Percentiles rank a stretch among this genome's conserved stretches.
phyloP scores from a whole-genome alignment of 2,329 filamentous ascomycete genomes.

The Didymella keratinophila region DNA sequence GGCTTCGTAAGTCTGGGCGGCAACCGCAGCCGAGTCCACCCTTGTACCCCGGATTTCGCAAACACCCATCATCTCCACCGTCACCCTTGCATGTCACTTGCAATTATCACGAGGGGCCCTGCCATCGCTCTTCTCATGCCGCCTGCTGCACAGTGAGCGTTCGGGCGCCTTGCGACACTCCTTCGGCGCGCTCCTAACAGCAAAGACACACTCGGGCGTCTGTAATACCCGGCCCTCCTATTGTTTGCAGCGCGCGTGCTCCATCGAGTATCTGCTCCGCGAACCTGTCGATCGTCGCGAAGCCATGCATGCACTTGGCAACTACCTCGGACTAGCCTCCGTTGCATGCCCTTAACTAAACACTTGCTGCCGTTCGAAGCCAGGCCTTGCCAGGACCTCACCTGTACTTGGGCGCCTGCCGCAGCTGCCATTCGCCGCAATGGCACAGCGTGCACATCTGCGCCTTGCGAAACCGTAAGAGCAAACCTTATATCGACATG shows the following conservation, averaged over 20 bases:
- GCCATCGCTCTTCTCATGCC: neutral
- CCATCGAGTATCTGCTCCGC: constrained; percentile 17
- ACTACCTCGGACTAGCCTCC: constrained; percentile 18
- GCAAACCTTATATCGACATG: neutral
- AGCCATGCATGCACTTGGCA: constrained; percentile 17
- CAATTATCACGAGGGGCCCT: constrained; percentile 1
- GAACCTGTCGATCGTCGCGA: constrained; percentile 14
- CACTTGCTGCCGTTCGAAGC: constrained; percentile 21
- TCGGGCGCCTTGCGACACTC: neutral
- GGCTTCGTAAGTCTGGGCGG: constrained; percentile 7
- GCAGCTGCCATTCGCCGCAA: constrained; percentile 16
- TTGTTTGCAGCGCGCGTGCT: constrained; percentile 7
- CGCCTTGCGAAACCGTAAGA: constrained; percentile 19
- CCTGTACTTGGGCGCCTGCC: constrained; percentile 19
- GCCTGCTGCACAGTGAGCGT: neutral
- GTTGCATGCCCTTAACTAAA: constrained; percentile 8
- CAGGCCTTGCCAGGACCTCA: neutral
- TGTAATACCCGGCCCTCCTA: constrained; percentile 7
- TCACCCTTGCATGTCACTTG: constrained; percentile 19
- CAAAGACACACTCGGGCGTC: neutral
- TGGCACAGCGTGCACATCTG: constrained; percentile 16
- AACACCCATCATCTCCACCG: constrained; percentile 12
- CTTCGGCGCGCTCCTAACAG: neutral
- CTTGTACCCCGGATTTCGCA: constrained; percentile 14
- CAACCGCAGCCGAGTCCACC: neutral